phyloP scores from a whole-genome alignment of 805 yeast species.

The Candida nonsorbophila region DNA sequence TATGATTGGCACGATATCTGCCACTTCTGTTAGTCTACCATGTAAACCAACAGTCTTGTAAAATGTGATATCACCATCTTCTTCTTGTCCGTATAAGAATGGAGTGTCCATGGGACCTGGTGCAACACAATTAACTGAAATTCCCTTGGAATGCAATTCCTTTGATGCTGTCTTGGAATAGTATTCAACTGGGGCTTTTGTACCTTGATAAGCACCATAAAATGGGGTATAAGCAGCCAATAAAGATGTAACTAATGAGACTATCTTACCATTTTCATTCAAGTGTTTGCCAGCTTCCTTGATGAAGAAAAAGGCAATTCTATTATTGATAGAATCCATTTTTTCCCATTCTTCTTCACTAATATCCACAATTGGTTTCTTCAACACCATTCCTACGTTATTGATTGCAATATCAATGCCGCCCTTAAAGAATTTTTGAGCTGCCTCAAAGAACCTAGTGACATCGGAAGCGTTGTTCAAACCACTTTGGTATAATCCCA shows the following conservation, averaged over 20 bases:
- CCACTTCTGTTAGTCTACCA: conserved; percentile 49
- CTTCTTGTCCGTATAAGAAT: conserved; percentile 58
- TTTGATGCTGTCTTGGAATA: conserved; percentile 51
- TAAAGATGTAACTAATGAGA: conserved; percentile 56
- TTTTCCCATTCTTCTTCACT: conserved; percentile 50
- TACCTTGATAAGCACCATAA: conserved; percentile 51
- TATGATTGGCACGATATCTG: conserved; percentile 61
- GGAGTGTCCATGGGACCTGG: conserved; percentile 70
- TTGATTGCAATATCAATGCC: conserved; percentile 58
- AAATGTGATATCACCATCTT: conserved; percentile 44
- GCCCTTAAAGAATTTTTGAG: conserved; percentile 32
- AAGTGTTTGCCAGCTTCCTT: conserved; percentile 50
- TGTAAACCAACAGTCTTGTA: conserved; percentile 48
- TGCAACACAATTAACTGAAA: conserved; percentile 52
- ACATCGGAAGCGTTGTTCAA: conserved; percentile 39
- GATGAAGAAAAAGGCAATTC: conserved; percentile 57
- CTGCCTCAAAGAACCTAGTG: conserved; percentile 40
- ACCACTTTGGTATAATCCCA: conserved; percentile 37
- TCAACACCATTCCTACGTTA: conserved; percentile 62
- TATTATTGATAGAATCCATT: conserved; percentile 52
- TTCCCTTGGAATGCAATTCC: conserved; percentile 41
- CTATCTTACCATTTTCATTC: conserved; percentile 48
- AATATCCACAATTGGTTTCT: conserved; percentile 52
- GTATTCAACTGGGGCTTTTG: conserved; percentile 52
- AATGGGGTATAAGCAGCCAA: conserved; percentile 59